These are phyloP conservation scores for Prunus armeniaca DNA, from an alignment of 306 rosid species.

Conservation along the genomic window DNA sequence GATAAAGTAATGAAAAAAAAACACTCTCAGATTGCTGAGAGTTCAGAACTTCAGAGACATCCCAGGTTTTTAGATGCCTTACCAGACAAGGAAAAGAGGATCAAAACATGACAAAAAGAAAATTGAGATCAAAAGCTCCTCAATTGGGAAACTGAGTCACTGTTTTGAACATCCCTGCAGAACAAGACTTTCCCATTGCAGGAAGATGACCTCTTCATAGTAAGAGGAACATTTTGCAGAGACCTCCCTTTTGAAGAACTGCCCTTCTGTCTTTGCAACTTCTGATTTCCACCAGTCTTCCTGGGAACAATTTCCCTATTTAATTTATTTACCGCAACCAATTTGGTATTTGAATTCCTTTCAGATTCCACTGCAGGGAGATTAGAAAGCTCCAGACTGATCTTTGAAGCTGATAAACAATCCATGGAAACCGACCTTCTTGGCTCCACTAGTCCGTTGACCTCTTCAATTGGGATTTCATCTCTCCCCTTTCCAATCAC, in stretches of 20 bases:
- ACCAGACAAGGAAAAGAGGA: background rate
- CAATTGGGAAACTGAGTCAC: slow-evolving; percentile 35
- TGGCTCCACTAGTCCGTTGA: slow-evolving; percentile 15
- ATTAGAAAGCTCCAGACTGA: slow-evolving; percentile 26
- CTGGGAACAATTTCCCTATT: slow-evolving; percentile 9
- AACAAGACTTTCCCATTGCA: slow-evolving; percentile 45
- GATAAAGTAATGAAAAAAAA: background rate
- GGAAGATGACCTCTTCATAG: slow-evolving; percentile 72
- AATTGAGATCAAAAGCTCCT: slow-evolving; percentile 37
- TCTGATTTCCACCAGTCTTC: slow-evolving; percentile 32
- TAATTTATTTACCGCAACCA: background rate
- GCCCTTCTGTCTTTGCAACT: slow-evolving; percentile 31
- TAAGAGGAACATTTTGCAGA: background rate
- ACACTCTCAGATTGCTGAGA: slow-evolving; percentile 41
- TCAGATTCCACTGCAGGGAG: slow-evolving; percentile 14
- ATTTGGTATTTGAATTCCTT: slow-evolving; percentile 18
- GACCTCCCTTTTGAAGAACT: slow-evolving; percentile 44
- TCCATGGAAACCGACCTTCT: slow-evolving; percentile 72
- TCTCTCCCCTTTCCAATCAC: slow-evolving; percentile 11
- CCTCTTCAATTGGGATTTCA: slow-evolving; percentile 14
- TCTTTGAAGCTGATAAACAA: slow-evolving; percentile 41
- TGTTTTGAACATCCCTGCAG: slow-evolving; percentile 33
- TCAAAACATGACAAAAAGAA: background rate
- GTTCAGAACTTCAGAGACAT: background rate
- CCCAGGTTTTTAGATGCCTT: slow-evolving; percentile 7